Percentiles rank a stretch among this genome's conserved stretches.
phyloP scores from a whole-genome alignment of 371 early-diverging fungal species.

The Gilbertella persicaria region DNA sequence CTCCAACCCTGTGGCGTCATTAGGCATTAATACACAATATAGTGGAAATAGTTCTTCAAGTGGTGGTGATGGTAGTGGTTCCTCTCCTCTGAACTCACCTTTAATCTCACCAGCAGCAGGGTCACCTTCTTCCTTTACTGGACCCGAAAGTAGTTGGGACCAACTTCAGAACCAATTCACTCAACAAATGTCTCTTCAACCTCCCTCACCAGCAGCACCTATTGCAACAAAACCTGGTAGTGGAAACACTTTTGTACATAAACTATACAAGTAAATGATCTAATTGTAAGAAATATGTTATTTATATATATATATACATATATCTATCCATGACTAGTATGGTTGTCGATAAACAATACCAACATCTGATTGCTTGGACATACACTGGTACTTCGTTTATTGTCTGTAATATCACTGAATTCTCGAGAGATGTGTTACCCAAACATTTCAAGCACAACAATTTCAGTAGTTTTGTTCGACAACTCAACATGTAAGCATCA shows the following conservation, averaged over 20 bases:
- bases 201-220: conserved; percentile 15
- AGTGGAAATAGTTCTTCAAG: conserved; percentile 32
- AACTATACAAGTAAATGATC: conserved; percentile 44
- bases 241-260: conserved; percentile 43
- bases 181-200: conserved; percentile 39
- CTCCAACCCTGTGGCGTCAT: conserved; percentile 16
- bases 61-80: conserved; percentile 3
- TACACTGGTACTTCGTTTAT: conserved; percentile 82
- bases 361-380: conserved; percentile 82
- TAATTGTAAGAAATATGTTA: too few species aligned
- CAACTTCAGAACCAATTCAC: conserved; percentile 28
- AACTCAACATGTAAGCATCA: conserved; percentile 78
- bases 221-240: conserved; percentile 14
- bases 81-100: conserved; percentile 17
- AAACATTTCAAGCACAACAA: conserved; percentile 87
- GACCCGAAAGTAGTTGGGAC: conserved; percentile 29
- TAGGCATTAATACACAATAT: conserved; percentile 32
- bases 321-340: too few species aligned
- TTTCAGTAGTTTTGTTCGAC: conserved; percentile 83
- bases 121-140: conserved; percentile 21
- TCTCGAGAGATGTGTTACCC: conserved; percentile 76
- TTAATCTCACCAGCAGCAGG: conserved; percentile 32
- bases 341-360: conserved; percentile 42
- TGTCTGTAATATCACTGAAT: conserved; percentile 83
- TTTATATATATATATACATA: too few species aligned